Evolutionary conservation across 2,329 filamentous ascomycete species (phyloP), one percentile per base, ranked within the genome.

Genomic region (Aureobasidium leucospermi): DNA sequence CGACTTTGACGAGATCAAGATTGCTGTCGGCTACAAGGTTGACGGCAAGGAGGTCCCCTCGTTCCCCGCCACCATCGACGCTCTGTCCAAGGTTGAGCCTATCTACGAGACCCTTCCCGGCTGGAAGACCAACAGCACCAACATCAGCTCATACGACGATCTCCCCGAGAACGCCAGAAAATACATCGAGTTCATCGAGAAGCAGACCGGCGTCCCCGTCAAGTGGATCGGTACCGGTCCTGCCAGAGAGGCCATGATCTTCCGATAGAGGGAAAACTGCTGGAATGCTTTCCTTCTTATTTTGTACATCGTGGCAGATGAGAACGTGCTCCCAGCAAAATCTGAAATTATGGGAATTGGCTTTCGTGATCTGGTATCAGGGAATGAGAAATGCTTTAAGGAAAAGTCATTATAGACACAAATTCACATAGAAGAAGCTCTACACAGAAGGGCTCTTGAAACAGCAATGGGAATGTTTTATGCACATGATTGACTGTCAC

Each of bases 1-100:
- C 70, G 82, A 82, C 34, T 90, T 96, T 70, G 78, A 82, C 9
- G 85, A 84, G 67, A 81, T 95, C 74, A 88, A 91, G 72, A 79
- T 89, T 53, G 88, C 87, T 16, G 82, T 87, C 13, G 85, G 83
- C 2, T 96, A 96, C 75, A 76, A 76, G 11, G 65, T 82, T 68
- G 79, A 81, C 53, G 82, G 81, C 45, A 69, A 81, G 67, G 74
- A 76, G 59, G 72, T 87, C 10, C 77, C 81, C 16, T 83, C 79
- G 11, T 90, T 88, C 79, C 88, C 84, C 4, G 84, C 85, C 7
- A 82, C 87, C 67, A 78, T 84, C 15, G 74, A 78, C 43, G 70
- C 80, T 38, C 76, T 90, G 15, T 80, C 81, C 31, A 75, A 77
- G 56, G 79, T 83, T 58, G 81, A 87, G 67, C 83, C 88, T 16